Base-by-base conservation (phyloP, 495 filamentous ascomycete genomes). In the Penicillium canariense region DNA sequence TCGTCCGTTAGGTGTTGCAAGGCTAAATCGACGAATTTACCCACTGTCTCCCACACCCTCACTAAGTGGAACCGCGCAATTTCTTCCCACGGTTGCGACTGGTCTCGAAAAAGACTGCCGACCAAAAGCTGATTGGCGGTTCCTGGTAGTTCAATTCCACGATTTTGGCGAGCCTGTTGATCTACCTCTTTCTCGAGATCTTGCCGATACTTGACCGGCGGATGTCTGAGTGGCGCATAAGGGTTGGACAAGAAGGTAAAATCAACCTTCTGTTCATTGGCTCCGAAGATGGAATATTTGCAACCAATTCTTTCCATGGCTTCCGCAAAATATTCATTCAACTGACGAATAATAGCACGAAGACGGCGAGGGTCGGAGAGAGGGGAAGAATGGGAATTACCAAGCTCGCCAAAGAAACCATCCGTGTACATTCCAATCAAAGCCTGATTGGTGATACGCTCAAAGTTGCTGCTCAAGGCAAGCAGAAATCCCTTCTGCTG, bases 401-500 rank as follows among this genome's bases (percentile, higher is more conserved):
- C 38, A 18, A 17, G 5, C 17, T 73, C 77, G 0, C 65, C 66
- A 50, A 89, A 89, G 61, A 88, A 89, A 0, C 58, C 34, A 53
- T 81, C 68, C 17, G 57, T 63, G 53, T 88, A 89, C 5, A 71
- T 71, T 0, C 85, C 87, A 47, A 81, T 74, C 8, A 78, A 60
- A 6, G 82, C 74, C 7, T 77, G 69, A 35, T 76, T 76, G 30
- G 77, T 68, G 1, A 87, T 68, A 1, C 54, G 51, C 9, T 72
- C 70, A 59, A 86, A 87, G 0, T 49, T 40, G 56, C 82, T 70
- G 62, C 81, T 83, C 30, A 86, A 58, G 3, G 70, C 59, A 1
- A 82, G 52, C 15, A 89, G 70, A 47, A 81, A 85, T 0, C 61
- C 59, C 4, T 73, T 70, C 58, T 89, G 84, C 30, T 87, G 72